Base-by-base conservation (phyloP, 2,329 filamentous ascomycete genomes). In the Epichloe scottii region DNA sequence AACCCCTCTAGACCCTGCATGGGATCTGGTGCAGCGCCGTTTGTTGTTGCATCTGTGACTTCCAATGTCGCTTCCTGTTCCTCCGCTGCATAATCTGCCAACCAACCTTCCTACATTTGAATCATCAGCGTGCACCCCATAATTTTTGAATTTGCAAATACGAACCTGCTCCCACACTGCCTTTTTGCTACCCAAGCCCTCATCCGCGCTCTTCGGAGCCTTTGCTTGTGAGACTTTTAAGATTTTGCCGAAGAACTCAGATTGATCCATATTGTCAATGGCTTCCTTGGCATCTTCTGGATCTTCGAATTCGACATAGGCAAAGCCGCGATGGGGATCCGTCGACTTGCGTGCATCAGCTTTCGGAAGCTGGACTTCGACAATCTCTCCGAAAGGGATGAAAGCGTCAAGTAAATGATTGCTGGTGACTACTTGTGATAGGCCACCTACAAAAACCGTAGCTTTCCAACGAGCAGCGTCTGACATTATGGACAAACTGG, bases 251-350 rank as follows among this genome's bases (percentile, higher is more conserved):
- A 91, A 97, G 44, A 98, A 79, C 70, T 97, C 91, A 54, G 90
- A 86, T 66, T 95, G 89, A 65, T 98, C 89, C 91, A 98, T 97
- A 65, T 98, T 98, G 75, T 97, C 89, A 66, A 98, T 95, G 48
- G 93, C 93, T 69, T 97, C 91, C 62, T 84, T 84, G 30, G 90
- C 91, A 68, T 98, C 93, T 52, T 84, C 80, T 12, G 82, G 77
- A 52, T 89, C 79, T 61, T 96, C 89, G 63, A 87, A 98, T 64
- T 98, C 93, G 48, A 98, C 87, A 65, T 98, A 97, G 53, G 90
- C 93, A 67, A 97, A 98, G 1, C 94, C 93, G 49, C 90, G 78
- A 66, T 98, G 93, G 33, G 82, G 73, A 40, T 94, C 87, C 46
- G 78, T 81, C 6, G 85, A 81, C 55, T 87, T 89, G 57, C 85